These are phyloP conservation scores for Sclerotinia nivalis DNA, from an alignment of 2,329 filamentous ascomycete species.

Conservation along the genomic window DNA sequence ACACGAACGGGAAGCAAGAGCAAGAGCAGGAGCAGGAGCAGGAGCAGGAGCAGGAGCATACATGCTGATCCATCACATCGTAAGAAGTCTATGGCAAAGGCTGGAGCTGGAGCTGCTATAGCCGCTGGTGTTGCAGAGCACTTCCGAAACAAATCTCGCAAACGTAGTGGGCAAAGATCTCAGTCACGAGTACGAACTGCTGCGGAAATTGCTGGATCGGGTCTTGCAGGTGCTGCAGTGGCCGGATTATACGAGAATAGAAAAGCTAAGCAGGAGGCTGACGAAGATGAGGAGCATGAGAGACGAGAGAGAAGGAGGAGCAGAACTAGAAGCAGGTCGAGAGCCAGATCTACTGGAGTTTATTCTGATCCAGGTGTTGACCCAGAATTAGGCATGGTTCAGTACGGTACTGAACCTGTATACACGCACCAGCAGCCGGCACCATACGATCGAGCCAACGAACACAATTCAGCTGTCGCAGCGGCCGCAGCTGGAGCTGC, in stretches of 20 bases:
- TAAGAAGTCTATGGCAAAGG: conserved; percentile 39
- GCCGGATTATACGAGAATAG: conserved; percentile 62
- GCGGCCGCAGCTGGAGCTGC: conserved; percentile 33
- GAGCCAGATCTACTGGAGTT: conserved; percentile 53
- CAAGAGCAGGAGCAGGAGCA: conserved; percentile 48
- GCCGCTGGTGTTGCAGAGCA: conserved; percentile 60
- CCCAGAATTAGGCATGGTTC: conserved; percentile 68
- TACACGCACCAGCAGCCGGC: conserved; percentile 43
- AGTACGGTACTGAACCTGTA: conserved; percentile 63
- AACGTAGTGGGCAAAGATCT: conserved; percentile 45
- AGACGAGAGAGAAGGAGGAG: conserved; percentile 33
- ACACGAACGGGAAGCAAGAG: conserved; percentile 39
- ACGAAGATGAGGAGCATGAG: conserved; percentile 40
- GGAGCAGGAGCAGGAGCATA: conserved; percentile 48
- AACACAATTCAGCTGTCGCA: conserved; percentile 33
- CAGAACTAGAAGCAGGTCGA: conserved; percentile 43
- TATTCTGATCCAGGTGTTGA: conserved; percentile 55
- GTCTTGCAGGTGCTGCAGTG: conserved; percentile 60
- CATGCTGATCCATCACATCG: conserved; percentile 52
- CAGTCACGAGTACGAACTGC: conserved; percentile 50
- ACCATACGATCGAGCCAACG: conserved; percentile 32
- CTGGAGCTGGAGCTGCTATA: conserved; percentile 54
- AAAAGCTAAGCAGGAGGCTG: conserved; percentile 59
- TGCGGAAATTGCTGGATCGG: conserved; percentile 61
- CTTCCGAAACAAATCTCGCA: conserved; percentile 55